Conservation (phyloP, 306 rosid genomes). For the Chamaecrista fasciculata region DNA sequence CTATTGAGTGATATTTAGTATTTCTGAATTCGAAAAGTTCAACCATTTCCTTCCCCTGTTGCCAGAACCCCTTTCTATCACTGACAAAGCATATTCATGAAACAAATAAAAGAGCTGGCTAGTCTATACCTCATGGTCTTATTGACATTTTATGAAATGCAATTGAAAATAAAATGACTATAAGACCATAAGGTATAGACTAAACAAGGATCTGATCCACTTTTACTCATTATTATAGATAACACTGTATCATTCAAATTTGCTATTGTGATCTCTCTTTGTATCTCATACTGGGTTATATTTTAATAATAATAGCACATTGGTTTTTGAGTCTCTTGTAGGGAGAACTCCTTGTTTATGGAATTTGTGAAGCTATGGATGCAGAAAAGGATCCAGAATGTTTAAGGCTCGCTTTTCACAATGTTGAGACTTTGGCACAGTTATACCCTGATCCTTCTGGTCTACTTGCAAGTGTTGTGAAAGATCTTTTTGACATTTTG, state of each 20-base stretch:
- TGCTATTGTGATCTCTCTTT: neutral
- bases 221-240: constrained; percentile 7
- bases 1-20: neutral
- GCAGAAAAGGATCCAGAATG: constrained; percentile 93
- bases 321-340: constrained; percentile 42
- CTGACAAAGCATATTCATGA: constrained; percentile 22
- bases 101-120: constrained; percentile 7
- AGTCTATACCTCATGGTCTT: neutral
- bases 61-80: constrained; percentile 6
- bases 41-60: constrained; percentile 5
- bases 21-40: neutral
- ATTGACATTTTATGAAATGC: constrained; percentile 15
- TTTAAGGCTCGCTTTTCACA: constrained; percentile 65
- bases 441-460: constrained; percentile 76
- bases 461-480: constrained; percentile 58
- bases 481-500: constrained; percentile 72
- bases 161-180: too few relatives aligned
- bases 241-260: constrained; percentile 13
- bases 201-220: constrained; percentile 21
- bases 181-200: too few relatives aligned
- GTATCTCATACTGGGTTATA: neutral
- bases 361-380: constrained; percentile 84
- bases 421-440: constrained; percentile 57
- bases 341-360: constrained; percentile 75
- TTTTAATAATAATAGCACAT: neutral